Evolutionary conservation across 2,329 filamentous ascomycete genomes (phyloP).

Genomic region (Paecilomyces variotii): DNA sequence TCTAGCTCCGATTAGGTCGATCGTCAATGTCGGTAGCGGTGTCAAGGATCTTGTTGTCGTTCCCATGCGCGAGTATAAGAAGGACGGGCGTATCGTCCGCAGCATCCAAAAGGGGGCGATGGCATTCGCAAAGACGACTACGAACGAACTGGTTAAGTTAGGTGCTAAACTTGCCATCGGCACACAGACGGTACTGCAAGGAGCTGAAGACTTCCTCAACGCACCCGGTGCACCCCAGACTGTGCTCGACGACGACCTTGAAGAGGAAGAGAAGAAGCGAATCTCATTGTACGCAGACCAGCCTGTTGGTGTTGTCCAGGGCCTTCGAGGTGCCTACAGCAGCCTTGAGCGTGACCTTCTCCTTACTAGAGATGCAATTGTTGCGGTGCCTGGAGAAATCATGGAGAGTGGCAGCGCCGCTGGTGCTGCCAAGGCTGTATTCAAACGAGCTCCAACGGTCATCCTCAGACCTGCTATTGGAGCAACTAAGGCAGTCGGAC

Average conservation of each 20-base stretch:
- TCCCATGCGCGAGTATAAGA: slow-evolving; percentile 84
- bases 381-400: slow-evolving; percentile 85
- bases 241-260: slow-evolving; percentile 47
- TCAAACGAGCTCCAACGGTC: slow-evolving; percentile 80
- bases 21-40: slow-evolving; percentile 85
- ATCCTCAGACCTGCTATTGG: slow-evolving; percentile 87
- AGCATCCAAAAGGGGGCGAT: slow-evolving; percentile 85
- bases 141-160: slow-evolving; percentile 86
- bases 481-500: slow-evolving; percentile 77
- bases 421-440: slow-evolving; percentile 70
- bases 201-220: slow-evolving; percentile 70
- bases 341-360: slow-evolving; percentile 82
- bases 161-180: slow-evolving; percentile 92
- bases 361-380: slow-evolving; percentile 79
- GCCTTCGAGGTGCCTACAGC: slow-evolving; percentile 71
- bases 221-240: slow-evolving; percentile 24
- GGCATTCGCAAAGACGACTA: slow-evolving; percentile 87
- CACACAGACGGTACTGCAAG: slow-evolving; percentile 85
- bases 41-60: slow-evolving; percentile 81
- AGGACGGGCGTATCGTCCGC: slow-evolving; percentile 85
- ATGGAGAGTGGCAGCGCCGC: slow-evolving; percentile 77
- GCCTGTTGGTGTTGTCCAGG: slow-evolving; percentile 79
- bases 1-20: slow-evolving; percentile 76
- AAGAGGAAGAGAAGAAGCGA: slow-evolving; percentile 64
- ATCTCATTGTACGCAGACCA: slow-evolving; percentile 93